Base-by-base conservation (phyloP, 78 protist species). In the Creolimax fragrantissima region DNA sequence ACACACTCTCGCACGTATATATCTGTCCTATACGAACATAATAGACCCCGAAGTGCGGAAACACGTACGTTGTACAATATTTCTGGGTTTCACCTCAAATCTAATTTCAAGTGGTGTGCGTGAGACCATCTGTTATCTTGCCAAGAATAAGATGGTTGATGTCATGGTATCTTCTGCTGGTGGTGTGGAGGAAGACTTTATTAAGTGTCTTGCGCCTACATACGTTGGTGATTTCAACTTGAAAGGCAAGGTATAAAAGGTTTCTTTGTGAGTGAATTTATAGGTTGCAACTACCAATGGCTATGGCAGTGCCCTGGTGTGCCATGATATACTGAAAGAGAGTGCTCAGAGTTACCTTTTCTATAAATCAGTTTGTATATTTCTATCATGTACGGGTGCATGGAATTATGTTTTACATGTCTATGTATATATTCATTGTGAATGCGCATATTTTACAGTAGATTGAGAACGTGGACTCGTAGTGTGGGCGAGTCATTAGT, bases 161-260 rank as follows among this genome's bases (percentile, higher is more conserved):
- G 93, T 5, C 43, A 90, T 99, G 39, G 99, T 99, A n/a, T 35
- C 99, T 0, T 96, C 99, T 0, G 99, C 99, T 0, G 99, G 99
- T 7, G 99, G 99, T 41, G 84, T 99, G 7, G 99, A 99, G 84
- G 99, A 99, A 88, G 99, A 99, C 66, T 94, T 99, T 84, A 98
- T 99, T 91, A 98, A 98, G 93, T 98, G 99, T 95, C 44, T 99
- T 11, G 99, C 97, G 2, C 98, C 96, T 7, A 97, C 98, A 7
- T 96, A 93, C 42, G 3, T 97, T 24, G 99, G 99, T 5, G 99
- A 96, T 74, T 99, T 99, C 84, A 24, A 81, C 24, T 66, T 98
- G 43, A 6, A 39, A 3, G 99, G 99, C 42, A 86, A 37, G 36
- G 91, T 47, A 47, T 37, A 85, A 17, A 85, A 17, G 17, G 43